Evolutionary conservation across 768 basidiomycete species (phyloP).

Genomic region (Dendrothele bispora): DNA sequence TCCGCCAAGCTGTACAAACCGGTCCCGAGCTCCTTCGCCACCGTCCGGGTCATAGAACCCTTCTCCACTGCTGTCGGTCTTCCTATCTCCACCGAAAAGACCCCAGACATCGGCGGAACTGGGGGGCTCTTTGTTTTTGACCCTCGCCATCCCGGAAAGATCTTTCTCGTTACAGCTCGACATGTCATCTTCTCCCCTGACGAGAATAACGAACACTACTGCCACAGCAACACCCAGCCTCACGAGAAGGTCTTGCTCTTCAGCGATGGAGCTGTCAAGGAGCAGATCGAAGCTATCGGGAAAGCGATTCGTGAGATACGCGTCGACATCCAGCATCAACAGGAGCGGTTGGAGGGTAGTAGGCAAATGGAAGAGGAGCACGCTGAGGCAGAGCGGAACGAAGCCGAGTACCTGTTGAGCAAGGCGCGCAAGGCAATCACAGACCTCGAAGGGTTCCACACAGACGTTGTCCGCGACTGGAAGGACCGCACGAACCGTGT

Average conservation of each 20-base stretch:
- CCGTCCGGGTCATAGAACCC: conserved; percentile 11
- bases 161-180: conserved; percentile 18
- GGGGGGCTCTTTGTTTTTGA: conserved; percentile 19
- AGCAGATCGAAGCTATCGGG: conserved; percentile 6
- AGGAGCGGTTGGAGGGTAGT: conserved; percentile 11
- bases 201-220: conserved; percentile 3
- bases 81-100: conserved; percentile 13
- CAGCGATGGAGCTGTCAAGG: conserved; percentile 15
- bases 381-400: conserved; percentile 7
- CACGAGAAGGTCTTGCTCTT: conserved; percentile 18
- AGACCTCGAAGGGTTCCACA: conserved; percentile 15
- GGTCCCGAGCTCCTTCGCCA: conserved; percentile 10
- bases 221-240: conserved; percentile 2
- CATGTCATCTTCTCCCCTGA: conserved; percentile 18
- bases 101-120: conserved; percentile 18
- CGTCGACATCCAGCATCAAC: neutral
- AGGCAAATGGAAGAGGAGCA: conserved; percentile 10
- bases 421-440: conserved; percentile 13
- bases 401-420: conserved; percentile 3
- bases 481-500: conserved; percentile 13
- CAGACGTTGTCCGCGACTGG: conserved; percentile 17
- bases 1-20: conserved; percentile 13
- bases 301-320: neutral
- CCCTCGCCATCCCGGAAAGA: conserved; percentile 4
- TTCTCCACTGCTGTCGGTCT: conserved; percentile 24